Evolutionary conservation across 2,329 filamentous ascomycete genomes (phyloP).

Genomic region (Fusarium guadeloupense): DNA sequence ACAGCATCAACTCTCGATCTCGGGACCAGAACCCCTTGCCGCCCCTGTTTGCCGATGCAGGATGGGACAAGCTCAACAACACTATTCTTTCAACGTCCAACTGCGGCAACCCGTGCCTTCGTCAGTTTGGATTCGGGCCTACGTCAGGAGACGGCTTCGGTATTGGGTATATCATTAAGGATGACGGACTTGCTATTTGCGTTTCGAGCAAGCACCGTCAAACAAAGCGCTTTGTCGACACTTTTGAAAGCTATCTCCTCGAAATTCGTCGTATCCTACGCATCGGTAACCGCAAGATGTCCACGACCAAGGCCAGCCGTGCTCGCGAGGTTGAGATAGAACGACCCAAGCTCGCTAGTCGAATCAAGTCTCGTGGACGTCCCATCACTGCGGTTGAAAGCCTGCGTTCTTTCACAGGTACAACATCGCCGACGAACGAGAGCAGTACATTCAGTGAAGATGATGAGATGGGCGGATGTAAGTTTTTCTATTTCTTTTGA

Average conservation of each 20-base stretch:
- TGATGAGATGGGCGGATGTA: constrained; percentile 92
- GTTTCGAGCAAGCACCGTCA: constrained; percentile 93
- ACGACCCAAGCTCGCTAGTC: constrained; percentile 51
- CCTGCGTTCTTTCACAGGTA: constrained; percentile 55
- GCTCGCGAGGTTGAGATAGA: constrained; percentile 62
- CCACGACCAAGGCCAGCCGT: constrained; percentile 56
- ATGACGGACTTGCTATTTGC: constrained; percentile 81
- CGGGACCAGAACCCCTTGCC: constrained; percentile 67
- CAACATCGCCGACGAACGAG: constrained; percentile 72
- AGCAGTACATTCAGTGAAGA: constrained; percentile 80
- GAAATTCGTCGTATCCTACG: constrained; percentile 88
- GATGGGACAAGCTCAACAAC: constrained; percentile 95
- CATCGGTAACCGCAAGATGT: constrained; percentile 65
- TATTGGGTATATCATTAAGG: constrained; percentile 98
- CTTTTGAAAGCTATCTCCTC: constrained; percentile 87
- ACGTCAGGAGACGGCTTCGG: constrained; percentile 95
- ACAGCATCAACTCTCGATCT: constrained; percentile 64
- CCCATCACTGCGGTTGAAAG: constrained; percentile 70
- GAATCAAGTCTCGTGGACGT: constrained; percentile 76
- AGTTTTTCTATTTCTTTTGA: constrained; percentile 54
- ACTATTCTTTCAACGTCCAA: constrained; percentile 98
- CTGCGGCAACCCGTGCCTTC: constrained; percentile 93
- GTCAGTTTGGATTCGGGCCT: constrained; percentile 96
- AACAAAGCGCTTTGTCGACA: constrained; percentile 88
- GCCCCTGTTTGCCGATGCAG: constrained; percentile 83